These are phyloP conservation scores for Globisporangium paddicum DNA, from an alignment of 352 stramenopile genomes.

Conservation along the genomic window DNA sequence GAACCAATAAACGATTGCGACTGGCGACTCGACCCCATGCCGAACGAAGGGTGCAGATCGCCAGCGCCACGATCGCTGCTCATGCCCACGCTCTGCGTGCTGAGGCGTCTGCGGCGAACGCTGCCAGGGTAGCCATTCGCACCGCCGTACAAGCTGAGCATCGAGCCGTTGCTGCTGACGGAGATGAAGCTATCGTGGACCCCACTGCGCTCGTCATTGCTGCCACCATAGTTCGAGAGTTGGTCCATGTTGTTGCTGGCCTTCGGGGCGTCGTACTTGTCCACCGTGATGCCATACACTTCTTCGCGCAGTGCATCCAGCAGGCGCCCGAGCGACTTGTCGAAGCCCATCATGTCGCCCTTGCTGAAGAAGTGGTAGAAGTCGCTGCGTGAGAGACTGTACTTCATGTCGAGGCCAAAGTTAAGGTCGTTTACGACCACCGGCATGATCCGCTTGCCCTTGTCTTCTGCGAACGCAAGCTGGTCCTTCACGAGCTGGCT, in stretches of 20 bases:
- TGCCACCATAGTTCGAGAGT: constrained; percentile 17
- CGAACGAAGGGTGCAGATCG: constrained; percentile 23
- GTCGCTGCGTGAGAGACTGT: constrained; percentile 68
- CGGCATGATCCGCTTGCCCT: constrained; percentile 76
- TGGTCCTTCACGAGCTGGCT: constrained; percentile 78
- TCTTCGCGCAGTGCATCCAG: constrained; percentile 58
- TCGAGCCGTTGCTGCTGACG: constrained; percentile 7
- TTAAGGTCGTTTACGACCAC: constrained; percentile 64
- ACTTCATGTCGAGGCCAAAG: constrained; percentile 73
- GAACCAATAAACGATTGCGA: constrained; percentile 42
- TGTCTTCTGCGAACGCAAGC: constrained; percentile 80
- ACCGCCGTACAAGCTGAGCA: constrained; percentile 4
- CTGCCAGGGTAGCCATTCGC: constrained; percentile 8
- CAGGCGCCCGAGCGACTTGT: constrained; percentile 48
- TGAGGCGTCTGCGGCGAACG: constrained; percentile 18
- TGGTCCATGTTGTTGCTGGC: constrained; percentile 19
- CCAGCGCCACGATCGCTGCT: constrained; percentile 23
- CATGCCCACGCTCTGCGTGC: constrained; percentile 22
- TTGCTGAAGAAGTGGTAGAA: constrained; percentile 83
- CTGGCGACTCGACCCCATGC: constrained; percentile 23
- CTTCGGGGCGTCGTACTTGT: constrained; percentile 12
- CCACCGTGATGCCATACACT: constrained; percentile 60
- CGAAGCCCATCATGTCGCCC: constrained; percentile 75
- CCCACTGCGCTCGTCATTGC: constrained; percentile 23
- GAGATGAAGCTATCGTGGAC: constrained; percentile 40